A percentile compares a stretch with the other conserved stretches of the same genome.
Conservation (phyloP, 306 rosid species). For the Corylus americana region DNA sequence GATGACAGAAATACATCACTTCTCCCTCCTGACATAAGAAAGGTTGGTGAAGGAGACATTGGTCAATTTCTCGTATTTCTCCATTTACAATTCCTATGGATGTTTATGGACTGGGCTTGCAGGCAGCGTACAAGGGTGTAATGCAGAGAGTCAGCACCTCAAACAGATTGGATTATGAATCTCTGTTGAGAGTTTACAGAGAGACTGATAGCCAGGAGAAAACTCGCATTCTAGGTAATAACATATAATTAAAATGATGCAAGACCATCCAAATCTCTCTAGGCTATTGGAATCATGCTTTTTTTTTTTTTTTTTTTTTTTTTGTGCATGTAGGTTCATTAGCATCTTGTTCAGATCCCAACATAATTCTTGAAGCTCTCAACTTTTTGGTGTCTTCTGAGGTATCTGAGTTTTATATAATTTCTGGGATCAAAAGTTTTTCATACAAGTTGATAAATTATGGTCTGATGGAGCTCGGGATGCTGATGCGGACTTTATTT, state of each 20-base stretch:
- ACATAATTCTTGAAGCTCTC: conserved; percentile 50
- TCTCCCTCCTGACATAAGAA: conserved; percentile 90
- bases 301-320: background rate
- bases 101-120: conserved; percentile 43
- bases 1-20: conserved; percentile 76
- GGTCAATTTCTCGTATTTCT: conserved; percentile 11
- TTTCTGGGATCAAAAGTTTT: conserved; percentile 15
- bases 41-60: conserved; percentile 46
- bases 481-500: conserved; percentile 21
- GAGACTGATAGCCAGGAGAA: conserved; percentile 95
- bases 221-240: conserved; percentile 79
- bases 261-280: background rate
- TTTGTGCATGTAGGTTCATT: conserved; percentile 36
- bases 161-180: conserved; percentile 63
- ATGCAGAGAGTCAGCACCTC: conserved; percentile 63
- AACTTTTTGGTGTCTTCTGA: conserved; percentile 45
- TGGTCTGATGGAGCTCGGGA: conserved; percentile 27
- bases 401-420: conserved; percentile 26
- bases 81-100: conserved; percentile 15
- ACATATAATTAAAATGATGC: background rate
- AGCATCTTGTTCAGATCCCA: conserved; percentile 44
- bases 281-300: background rate
- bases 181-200: conserved; percentile 74
- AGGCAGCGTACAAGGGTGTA: conserved; percentile 86
- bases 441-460: conserved; percentile 7